Conservation (phyloP, 148 eudicot species). For the Persicaria tinctoria region DNA sequence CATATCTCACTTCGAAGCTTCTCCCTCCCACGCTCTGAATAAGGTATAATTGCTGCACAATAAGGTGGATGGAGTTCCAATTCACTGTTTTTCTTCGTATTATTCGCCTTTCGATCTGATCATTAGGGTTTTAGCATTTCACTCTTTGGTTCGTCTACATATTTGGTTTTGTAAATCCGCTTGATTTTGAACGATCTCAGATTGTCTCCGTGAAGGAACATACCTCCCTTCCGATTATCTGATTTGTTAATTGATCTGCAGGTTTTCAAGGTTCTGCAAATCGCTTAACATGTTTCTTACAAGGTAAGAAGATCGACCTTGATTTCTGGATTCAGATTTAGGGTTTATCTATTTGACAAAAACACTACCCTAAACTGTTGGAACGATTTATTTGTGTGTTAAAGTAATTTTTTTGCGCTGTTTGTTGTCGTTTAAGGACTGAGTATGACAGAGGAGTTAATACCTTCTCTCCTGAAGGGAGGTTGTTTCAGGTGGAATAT, state of each 20-base stretch:
- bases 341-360: slow-evolving; percentile 8
- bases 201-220: neutral
- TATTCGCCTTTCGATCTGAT: neutral
- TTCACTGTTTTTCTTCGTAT: neutral
- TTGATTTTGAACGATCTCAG: slow-evolving; percentile 1
- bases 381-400: neutral
- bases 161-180: neutral
- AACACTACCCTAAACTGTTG: neutral
- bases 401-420: neutral
- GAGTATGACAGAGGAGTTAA: slow-evolving; percentile 59
- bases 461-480: slow-evolving; percentile 46
- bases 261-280: neutral
- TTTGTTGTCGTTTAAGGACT: slow-evolving; percentile 23
- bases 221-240: neutral
- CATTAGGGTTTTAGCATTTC: slow-evolving; percentile 1
- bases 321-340: neutral
- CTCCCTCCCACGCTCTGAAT: neutral
- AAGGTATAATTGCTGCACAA: slow-evolving; percentile 8
- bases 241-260: slow-evolving; percentile 3
- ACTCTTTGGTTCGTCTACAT: neutral
- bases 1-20: neutral
- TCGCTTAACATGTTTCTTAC: slow-evolving; percentile 33
- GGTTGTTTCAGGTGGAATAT: slow-evolving; percentile 48
- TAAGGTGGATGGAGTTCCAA: neutral
- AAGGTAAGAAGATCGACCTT: slow-evolving; percentile 24